Evolutionary conservation across 805 yeast genomes (phyloP).

Genomic region (Saccharomycopsis fodiens): DNA sequence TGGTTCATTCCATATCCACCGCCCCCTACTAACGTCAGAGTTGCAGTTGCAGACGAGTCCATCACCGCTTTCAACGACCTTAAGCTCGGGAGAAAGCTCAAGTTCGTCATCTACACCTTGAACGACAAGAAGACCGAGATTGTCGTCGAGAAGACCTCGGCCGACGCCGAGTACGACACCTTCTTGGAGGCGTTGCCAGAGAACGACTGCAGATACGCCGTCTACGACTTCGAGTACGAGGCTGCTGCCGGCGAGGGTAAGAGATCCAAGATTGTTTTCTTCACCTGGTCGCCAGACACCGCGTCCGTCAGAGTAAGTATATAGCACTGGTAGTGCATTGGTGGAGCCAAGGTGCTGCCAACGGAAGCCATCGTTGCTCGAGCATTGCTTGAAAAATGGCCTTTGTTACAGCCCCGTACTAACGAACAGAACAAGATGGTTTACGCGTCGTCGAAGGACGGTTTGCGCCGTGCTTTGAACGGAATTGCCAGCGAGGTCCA

Average conservation of each 20-base stretch:
- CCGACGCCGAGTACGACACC: conserved; percentile 67
- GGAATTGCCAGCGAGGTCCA: conserved; percentile 93
- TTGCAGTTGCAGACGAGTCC: conserved; percentile 84
- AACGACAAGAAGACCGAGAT: conserved; percentile 86
- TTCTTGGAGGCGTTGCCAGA: conserved; percentile 89
- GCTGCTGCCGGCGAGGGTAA: conserved; percentile 87
- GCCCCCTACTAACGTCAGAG: conserved; percentile 38
- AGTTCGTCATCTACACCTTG: conserved; percentile 73
- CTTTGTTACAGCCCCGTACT: conserved; percentile 3
- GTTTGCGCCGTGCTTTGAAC: conserved; percentile 92
- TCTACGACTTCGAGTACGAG: conserved; percentile 95
- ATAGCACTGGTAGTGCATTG: conserved; percentile 18
- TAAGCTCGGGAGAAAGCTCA: conserved; percentile 86
- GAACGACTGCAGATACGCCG: conserved; percentile 92
- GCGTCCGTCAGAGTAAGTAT: conserved; percentile 66
- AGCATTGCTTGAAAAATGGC: background rate
- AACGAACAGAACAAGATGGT: conserved; percentile 71
- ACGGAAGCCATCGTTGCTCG: no score
- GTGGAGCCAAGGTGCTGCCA: no score
- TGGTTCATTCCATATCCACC: background rate
- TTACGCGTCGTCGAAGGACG: conserved; percentile 97
- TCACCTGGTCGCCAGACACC: conserved; percentile 97
- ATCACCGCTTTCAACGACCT: conserved; percentile 90
- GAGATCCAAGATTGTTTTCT: conserved; percentile 65
- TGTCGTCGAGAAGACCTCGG: conserved; percentile 79